Percentiles rank a stretch among this genome's conserved stretches.
Conservation (phyloP, 805 yeast species). For the Komagataella populi region DNA sequence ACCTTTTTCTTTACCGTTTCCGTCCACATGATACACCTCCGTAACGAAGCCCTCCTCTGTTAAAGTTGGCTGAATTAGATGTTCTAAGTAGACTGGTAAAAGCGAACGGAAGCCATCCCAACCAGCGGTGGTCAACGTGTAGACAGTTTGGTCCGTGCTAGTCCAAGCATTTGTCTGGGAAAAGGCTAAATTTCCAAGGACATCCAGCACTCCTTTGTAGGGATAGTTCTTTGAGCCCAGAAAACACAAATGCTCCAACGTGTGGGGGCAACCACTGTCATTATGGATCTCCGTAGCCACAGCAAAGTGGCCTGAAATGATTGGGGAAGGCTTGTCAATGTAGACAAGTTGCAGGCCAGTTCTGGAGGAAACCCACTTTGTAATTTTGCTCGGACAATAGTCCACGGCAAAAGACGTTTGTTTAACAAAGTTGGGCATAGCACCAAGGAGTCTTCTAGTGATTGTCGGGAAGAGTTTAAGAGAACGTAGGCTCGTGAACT, state of each 20-base stretch:
- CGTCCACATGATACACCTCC: conserved; percentile 92
- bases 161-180: conserved; percentile 96
- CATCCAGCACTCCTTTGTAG: conserved; percentile 82
- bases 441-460: not conserved
- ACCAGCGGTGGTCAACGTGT: conserved; percentile 84
- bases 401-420: conserved; percentile 46
- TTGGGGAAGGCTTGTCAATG: conserved; percentile 70
- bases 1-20: conserved; percentile 83
- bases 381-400: conserved; percentile 59
- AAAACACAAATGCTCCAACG: conserved; percentile 85
- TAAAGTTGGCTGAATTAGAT: conserved; percentile 69
- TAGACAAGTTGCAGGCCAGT: conserved; percentile 78
- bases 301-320: conserved; percentile 88
- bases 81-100: conserved; percentile 85
- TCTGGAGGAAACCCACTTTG: conserved; percentile 65
- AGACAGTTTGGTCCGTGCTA: conserved; percentile 88
- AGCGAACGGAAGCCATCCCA: conserved; percentile 86
- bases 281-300: conserved; percentile 86
- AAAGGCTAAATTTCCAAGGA: conserved; percentile 70
- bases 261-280: conserved; percentile 91
- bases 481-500: not conserved
- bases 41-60: conserved; percentile 87
- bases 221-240: conserved; percentile 90
- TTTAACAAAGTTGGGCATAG: conserved; percentile 7
- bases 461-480: not conserved